Evolutionary conservation across 192 early-diverging fungal species (phyloP).

Genomic region (Phycomyces blakesleeanus): DNA sequence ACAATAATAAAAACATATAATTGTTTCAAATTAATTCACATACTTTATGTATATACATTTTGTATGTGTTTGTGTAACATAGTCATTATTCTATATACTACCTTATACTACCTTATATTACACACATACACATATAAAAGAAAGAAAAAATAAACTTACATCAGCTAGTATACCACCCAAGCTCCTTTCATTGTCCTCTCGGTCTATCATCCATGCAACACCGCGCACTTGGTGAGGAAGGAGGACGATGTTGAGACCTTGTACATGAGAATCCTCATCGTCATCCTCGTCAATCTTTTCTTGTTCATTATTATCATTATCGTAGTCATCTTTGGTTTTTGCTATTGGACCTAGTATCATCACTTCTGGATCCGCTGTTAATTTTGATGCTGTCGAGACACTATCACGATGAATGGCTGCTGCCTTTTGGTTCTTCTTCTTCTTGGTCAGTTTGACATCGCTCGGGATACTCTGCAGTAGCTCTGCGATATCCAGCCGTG

Average conservation of each 20-base stretch:
- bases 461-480: conserved; percentile 31
- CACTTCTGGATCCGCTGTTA: too few species aligned
- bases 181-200: conserved; percentile 27
- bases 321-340: conserved; percentile 8
- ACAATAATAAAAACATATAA: too few species aligned
- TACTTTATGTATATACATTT: too few species aligned
- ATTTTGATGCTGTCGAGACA: too few species aligned
- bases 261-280: not conserved
- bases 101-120: too few species aligned
- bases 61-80: too few species aligned
- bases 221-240: conserved; percentile 34
- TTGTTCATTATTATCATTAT: conserved; percentile 3
- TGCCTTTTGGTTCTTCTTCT: not conserved
- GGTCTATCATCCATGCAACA: conserved; percentile 35
- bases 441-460: not conserved
- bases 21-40: too few species aligned
- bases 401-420: too few species aligned
- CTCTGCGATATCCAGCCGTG: conserved; percentile 19
- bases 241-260: conserved; percentile 6
- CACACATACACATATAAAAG: too few species aligned
- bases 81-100: too few species aligned
- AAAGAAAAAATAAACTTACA: too few species aligned
- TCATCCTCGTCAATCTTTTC: conserved; percentile 14
- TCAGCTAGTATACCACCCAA: conserved; percentile 38
- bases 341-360: not conserved